A percentile compares a stretch with the other conserved stretches of the same genome.
Evolutionary conservation across 2,329 filamentous ascomycete species (phyloP).

Genomic region (Verticillium dahliae): DNA sequence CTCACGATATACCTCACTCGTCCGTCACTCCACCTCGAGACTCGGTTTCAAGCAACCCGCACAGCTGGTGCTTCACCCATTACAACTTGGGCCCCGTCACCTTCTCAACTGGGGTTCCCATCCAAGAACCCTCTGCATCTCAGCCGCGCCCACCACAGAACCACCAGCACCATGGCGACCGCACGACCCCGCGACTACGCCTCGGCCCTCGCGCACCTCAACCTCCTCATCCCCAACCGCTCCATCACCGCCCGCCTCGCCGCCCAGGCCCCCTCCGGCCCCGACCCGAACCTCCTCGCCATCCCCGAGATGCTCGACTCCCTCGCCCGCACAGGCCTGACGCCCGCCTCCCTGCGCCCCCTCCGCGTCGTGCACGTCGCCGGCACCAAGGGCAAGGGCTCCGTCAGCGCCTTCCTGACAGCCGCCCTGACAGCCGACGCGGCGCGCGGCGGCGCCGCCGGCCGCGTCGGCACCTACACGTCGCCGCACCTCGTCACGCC

Average conservation of each 20-base stretch:
- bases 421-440: slow-evolving; percentile 51
- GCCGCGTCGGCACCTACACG: slow-evolving; percentile 68
- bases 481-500: slow-evolving; percentile 81
- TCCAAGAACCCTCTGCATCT: neutral
- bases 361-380: slow-evolving; percentile 70
- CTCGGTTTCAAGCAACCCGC: neutral
- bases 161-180: neutral
- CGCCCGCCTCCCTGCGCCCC: slow-evolving; percentile 35
- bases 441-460: slow-evolving; percentile 13
- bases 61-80: neutral
- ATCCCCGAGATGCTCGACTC: slow-evolving; percentile 79
- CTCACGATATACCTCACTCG: neutral
- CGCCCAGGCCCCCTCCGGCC: slow-evolving; percentile 44
- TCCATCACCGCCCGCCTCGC: slow-evolving; percentile 5
- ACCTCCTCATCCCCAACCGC: slow-evolving; percentile 12
- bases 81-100: neutral
- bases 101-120: neutral
- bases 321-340: slow-evolving; percentile 69
- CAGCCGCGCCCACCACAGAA: neutral
- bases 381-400: slow-evolving; percentile 92
- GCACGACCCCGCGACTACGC: slow-evolving; percentile 5
- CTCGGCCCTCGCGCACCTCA: slow-evolving; percentile 8
- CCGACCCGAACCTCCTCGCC: slow-evolving; percentile 61
- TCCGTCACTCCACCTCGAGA: neutral
- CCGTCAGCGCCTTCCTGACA: slow-evolving; percentile 77